phyloP scores from a whole-genome alignment of 345 rosid species.

The Boechera stricta region DNA sequence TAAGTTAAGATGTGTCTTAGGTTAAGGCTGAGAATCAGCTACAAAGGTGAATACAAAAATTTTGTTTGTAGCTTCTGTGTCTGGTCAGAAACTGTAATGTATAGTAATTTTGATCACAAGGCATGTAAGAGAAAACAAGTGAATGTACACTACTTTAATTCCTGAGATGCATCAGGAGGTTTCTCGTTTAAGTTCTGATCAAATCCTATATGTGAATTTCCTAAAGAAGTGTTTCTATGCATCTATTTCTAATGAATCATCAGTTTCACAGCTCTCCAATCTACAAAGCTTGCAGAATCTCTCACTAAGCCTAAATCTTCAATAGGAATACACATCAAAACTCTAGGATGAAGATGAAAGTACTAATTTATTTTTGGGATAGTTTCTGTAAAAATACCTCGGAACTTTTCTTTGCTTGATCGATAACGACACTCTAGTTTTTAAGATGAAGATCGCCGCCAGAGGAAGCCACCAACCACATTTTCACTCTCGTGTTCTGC shows the following conservation, averaged over 20 bases:
- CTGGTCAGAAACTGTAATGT: slow-evolving; percentile 36
- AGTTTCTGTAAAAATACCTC: background rate
- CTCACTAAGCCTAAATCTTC: background rate
- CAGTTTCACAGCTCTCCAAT: background rate
- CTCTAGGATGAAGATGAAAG: background rate
- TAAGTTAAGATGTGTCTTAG: slow-evolving; percentile 37
- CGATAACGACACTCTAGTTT: background rate
- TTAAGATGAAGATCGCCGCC: background rate
- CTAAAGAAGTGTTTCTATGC: background rate
- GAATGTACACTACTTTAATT: background rate
- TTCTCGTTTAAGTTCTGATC: background rate
- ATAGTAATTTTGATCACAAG: slow-evolving; percentile 27
- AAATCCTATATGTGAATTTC: background rate
- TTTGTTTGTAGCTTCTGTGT: slow-evolving; percentile 35
- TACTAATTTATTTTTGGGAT: background rate
- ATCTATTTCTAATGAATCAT: slow-evolving; percentile 1
- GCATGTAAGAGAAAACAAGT: slow-evolving; percentile 24
- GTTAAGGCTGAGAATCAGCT: slow-evolving; percentile 32
- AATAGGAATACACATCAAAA: background rate
- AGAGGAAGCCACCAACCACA: background rate
- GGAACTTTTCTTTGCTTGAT: background rate
- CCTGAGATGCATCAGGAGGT: slow-evolving; percentile 36
- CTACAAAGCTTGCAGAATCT: slow-evolving; percentile 3
- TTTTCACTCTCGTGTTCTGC: slow-evolving; percentile 15
- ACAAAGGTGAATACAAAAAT: slow-evolving; percentile 25